Evolutionary conservation across 2,329 filamentous ascomycete species (phyloP).

Genomic region (Cladosporium austrohemisphaericum): DNA sequence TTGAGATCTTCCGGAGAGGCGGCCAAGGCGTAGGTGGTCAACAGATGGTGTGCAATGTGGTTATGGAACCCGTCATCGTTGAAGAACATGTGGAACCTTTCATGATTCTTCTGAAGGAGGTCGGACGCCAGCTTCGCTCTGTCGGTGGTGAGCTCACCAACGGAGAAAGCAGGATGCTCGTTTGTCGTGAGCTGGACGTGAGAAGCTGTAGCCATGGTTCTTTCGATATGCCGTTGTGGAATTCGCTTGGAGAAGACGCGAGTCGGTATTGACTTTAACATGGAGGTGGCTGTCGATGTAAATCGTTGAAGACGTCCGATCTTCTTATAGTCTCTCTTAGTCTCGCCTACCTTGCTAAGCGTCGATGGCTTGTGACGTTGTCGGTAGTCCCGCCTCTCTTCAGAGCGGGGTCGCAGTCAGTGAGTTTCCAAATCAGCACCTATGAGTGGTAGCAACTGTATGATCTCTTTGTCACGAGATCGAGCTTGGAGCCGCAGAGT

Average conservation of each 20-base stretch:
- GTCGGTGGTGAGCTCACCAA: constrained; percentile 45
- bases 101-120: constrained; percentile 72
- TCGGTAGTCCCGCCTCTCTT: too few relatives aligned
- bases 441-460: too few relatives aligned
- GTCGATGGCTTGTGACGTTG: too few relatives aligned
- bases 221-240: background rate
- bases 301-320: too few relatives aligned
- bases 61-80: constrained; percentile 72
- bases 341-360: too few relatives aligned
- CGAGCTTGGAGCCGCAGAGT: too few relatives aligned
- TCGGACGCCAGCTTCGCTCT: constrained; percentile 61
- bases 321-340: too few relatives aligned
- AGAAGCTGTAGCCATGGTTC: constrained; percentile 48
- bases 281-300: background rate
- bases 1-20: constrained; percentile 60
- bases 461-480: too few relatives aligned
- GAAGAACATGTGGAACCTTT: constrained; percentile 75
- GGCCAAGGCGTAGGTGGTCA: constrained; percentile 72
- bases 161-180: constrained; percentile 46
- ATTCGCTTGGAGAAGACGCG: background rate
- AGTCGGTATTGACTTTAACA: background rate
- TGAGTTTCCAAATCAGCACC: too few relatives aligned
- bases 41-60: constrained; percentile 74
- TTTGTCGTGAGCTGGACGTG: constrained; percentile 43
- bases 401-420: too few relatives aligned